phyloP scores from a whole-genome alignment of 352 stramenopile genomes.

The Phytopythium litorale region DNA sequence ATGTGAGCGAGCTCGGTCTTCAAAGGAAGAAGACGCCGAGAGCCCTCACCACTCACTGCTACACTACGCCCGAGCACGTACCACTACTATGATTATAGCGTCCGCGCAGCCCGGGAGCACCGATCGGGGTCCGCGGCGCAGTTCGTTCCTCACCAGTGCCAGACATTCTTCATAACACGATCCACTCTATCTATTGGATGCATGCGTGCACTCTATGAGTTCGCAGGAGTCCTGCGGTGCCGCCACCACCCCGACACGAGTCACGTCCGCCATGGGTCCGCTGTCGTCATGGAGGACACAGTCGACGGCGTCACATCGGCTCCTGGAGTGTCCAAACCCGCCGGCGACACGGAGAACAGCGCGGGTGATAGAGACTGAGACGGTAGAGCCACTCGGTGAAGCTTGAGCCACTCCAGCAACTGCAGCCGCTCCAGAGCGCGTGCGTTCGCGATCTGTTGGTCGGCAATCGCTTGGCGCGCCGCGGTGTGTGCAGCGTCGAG shows the following conservation, averaged over 20 bases:
- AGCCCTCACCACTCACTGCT: background rate
- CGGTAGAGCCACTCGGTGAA: slow-evolving; percentile 54
- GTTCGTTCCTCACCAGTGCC: slow-evolving; percentile 1
- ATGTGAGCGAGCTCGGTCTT: slow-evolving; percentile 1
- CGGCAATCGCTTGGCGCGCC: slow-evolving; percentile 56
- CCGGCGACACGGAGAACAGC: background rate
- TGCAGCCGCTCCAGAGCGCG: slow-evolving; percentile 56
- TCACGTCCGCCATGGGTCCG: background rate
- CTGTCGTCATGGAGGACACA: slow-evolving; percentile 5
- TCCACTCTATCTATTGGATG: background rate
- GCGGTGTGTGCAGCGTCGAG: slow-evolving; percentile 57
- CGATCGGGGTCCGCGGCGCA: background rate
- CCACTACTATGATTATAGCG: slow-evolving; percentile 3
- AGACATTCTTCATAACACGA: slow-evolving; percentile 1
- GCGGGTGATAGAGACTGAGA: slow-evolving; percentile 15
- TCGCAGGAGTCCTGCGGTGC: background rate
- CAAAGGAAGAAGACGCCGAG: background rate
- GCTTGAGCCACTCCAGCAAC: slow-evolving; percentile 75
- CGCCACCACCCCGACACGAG: too few relatives aligned
- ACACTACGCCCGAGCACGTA: background rate
- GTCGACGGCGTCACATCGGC: background rate
- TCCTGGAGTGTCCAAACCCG: background rate
- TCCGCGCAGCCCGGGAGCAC: background rate
- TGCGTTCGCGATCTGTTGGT: slow-evolving; percentile 52
- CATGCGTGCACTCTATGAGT: background rate